Evolutionary conservation across 2,329 filamentous ascomycete genomes (phyloP).

Genomic region (Diaporthe capsici): DNA sequence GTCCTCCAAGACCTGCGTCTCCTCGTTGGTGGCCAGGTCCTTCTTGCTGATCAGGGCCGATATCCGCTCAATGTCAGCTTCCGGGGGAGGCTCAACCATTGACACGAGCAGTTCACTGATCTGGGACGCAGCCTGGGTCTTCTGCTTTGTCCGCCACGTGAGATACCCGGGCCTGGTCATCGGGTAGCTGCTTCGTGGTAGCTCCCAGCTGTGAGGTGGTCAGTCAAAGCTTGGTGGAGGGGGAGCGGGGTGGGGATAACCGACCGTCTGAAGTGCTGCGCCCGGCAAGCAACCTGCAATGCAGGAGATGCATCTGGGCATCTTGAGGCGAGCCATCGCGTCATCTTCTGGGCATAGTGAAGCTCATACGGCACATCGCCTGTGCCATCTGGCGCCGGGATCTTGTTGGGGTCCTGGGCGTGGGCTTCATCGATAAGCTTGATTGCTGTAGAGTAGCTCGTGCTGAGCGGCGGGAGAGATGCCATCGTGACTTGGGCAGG

Average conservation of each 20-base stretch:
- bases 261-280: conserved; percentile 83
- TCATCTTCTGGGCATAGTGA: conserved; percentile 86
- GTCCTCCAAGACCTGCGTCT: conserved; percentile 85
- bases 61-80: conserved; percentile 72
- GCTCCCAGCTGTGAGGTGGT: conserved; percentile 74
- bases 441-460: conserved; percentile 67
- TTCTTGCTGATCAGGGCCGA: conserved; percentile 85
- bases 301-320: conserved; percentile 73
- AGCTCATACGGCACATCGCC: conserved; percentile 79
- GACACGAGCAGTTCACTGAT: conserved; percentile 68
- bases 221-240: conserved; percentile 24
- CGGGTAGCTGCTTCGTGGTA: conserved; percentile 80
- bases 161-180: conserved; percentile 83
- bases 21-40: conserved; percentile 70
- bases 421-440: conserved; percentile 81
- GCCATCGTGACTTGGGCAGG: conserved; percentile 41
- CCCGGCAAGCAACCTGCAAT: conserved; percentile 82
- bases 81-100: conserved; percentile 55
- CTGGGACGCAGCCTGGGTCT: conserved; percentile 71
- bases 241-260: conserved; percentile 34
- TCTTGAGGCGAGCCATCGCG: conserved; percentile 75
- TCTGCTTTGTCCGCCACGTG: conserved; percentile 82
- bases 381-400: conserved; percentile 57
- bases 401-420: conserved; percentile 74
- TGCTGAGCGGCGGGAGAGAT: conserved; percentile 52